A percentile compares a stretch with the other conserved stretches of the same genome.
These are phyloP conservation scores for Penicillium occitanis DNA, from an alignment of 2,329 filamentous ascomycete genomes.

Conservation along the genomic window DNA sequence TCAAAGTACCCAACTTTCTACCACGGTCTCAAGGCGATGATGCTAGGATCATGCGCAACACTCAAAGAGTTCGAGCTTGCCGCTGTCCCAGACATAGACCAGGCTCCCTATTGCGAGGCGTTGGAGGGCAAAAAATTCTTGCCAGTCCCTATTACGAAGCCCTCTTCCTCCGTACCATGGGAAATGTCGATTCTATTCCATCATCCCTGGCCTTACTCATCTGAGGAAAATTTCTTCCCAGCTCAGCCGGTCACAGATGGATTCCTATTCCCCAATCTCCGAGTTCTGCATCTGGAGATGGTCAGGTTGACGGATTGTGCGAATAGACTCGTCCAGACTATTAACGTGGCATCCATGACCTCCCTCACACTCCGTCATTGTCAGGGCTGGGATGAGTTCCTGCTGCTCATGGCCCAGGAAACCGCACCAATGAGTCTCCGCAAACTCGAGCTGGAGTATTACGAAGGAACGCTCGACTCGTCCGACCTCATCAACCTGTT, in stretches of 20 bases:
- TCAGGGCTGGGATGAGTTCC: background rate
- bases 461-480: background rate
- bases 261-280: constrained; percentile 11
- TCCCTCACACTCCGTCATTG: background rate
- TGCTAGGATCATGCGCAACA: background rate
- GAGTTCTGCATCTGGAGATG: background rate
- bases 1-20: background rate
- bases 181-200: background rate
- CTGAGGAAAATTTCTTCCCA: background rate
- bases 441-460: constrained; percentile 7
- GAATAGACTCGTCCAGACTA: background rate
- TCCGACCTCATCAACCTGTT: background rate
- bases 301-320: background rate
- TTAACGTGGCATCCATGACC: constrained; percentile 4
- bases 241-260: background rate
- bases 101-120: background rate
- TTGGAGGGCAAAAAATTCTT: background rate
- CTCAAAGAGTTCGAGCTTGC: constrained; percentile 6
- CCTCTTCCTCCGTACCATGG: background rate
- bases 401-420: background rate
- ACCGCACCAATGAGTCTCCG: background rate
- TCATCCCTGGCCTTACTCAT: background rate
- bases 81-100: background rate
- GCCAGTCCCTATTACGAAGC: background rate
- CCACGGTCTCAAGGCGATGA: background rate